Evolutionary conservation across 2,329 filamentous ascomycete genomes (phyloP).

Genomic region (Arthrobotrys musiformis): DNA sequence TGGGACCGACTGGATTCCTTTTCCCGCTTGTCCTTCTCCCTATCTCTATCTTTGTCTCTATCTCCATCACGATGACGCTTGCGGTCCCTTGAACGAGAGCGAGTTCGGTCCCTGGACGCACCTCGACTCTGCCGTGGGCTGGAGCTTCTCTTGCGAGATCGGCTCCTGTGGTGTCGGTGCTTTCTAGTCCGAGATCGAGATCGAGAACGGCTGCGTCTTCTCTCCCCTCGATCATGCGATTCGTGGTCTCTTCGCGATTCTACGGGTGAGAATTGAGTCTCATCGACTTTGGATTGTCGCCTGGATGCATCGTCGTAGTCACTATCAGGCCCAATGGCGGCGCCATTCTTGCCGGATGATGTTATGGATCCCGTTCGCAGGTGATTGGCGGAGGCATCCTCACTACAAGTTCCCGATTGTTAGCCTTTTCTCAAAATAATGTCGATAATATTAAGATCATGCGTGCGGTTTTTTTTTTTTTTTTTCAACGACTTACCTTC

Average conservation of each 20-base stretch:
- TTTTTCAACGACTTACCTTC: conserved; percentile 31
- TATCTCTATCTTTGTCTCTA: conserved; percentile 57
- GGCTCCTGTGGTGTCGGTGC: conserved; percentile 56
- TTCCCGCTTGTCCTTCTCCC: conserved; percentile 42
- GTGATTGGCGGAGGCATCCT: conserved; percentile 25
- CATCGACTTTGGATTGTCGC: conserved; percentile 42
- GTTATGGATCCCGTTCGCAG: conserved; percentile 45
- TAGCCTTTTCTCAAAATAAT: background rate
- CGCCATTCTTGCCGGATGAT: conserved; percentile 42
- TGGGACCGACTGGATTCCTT: conserved; percentile 56
- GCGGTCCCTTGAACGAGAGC: conserved; percentile 44
- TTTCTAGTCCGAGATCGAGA: conserved; percentile 55
- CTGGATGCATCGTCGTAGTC: conserved; percentile 44
- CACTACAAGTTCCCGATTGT: conserved; percentile 19
- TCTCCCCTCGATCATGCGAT: conserved; percentile 45
- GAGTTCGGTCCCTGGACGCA: conserved; percentile 46
- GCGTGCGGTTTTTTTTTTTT: too few relatives aligned
- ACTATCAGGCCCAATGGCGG: conserved; percentile 27
- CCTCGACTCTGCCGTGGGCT: conserved; percentile 38
- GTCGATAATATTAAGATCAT: background rate
- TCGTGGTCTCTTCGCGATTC: conserved; percentile 48
- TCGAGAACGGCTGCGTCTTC: conserved; percentile 57
- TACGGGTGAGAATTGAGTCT: conserved; percentile 38
- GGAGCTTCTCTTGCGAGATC: conserved; percentile 57
- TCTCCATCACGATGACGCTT: conserved; percentile 47